These are phyloP conservation scores for Acanthamoeba royreba DNA, from an alignment of 208 protist species.

Conservation along the genomic window DNA sequence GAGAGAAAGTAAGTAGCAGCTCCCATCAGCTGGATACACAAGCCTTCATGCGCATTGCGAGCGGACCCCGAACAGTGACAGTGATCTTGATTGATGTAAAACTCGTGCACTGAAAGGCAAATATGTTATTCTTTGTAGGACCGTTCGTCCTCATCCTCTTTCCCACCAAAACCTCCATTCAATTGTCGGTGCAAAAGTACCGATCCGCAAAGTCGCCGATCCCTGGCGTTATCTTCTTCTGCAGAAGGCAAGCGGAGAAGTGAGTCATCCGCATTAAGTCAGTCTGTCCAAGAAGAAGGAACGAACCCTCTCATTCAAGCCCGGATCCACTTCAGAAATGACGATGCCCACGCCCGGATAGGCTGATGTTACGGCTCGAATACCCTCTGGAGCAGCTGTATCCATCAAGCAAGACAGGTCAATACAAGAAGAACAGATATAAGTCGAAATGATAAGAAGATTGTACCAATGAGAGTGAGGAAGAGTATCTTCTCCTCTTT, in stretches of 20 bases:
- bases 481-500: conserved; percentile 94
- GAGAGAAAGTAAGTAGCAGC: too few relatives aligned
- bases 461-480: conserved; percentile 87
- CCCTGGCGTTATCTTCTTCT: background rate
- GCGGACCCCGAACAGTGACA: too few relatives aligned
- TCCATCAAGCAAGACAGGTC: background rate
- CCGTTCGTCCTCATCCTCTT: too few relatives aligned
- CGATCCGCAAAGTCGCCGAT: background rate
- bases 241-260: background rate
- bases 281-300: background rate
- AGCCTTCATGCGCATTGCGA: too few relatives aligned
- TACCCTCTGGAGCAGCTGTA: conserved; percentile 61
- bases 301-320: conserved; percentile 77
- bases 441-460: background rate
- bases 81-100: too few relatives aligned
- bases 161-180: too few relatives aligned
- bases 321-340: conserved; percentile 87
- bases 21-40: too few relatives aligned
- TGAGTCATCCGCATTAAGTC: background rate
- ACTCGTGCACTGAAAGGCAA: too few relatives aligned
- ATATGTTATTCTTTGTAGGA: too few relatives aligned
- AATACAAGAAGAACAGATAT: background rate
- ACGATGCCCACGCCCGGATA: conserved; percentile 80
- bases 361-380: conserved; percentile 53
- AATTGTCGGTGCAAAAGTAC: background rate